A percentile compares a stretch with the other conserved stretches of the same genome.
These are phyloP conservation scores for Aspergillus carbonarius DNA, from an alignment of 2,329 filamentous ascomycete genomes.

Conservation along the genomic window DNA sequence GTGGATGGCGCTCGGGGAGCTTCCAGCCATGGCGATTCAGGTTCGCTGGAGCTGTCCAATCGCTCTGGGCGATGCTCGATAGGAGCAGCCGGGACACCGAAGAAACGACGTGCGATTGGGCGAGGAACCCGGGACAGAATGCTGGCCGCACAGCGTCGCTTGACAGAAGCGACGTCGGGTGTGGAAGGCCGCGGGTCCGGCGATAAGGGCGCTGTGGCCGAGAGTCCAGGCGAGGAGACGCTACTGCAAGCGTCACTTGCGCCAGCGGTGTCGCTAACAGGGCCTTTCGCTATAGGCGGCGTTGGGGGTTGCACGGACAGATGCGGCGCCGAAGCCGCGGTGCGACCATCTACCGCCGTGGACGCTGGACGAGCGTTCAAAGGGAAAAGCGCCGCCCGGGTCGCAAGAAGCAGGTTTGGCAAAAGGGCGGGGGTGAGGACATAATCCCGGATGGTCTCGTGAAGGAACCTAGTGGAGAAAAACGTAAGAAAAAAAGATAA, in stretches of 20 bases:
- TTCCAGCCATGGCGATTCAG: background rate
- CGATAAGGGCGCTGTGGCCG: constrained; percentile 16
- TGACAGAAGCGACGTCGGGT: constrained; percentile 40
- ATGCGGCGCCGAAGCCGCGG: constrained; percentile 20
- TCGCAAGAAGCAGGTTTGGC: constrained; percentile 58
- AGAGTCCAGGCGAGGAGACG: constrained; percentile 13
- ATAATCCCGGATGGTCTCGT: constrained; percentile 55
- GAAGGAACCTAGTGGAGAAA: constrained; percentile 41
- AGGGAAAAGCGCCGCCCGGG: constrained; percentile 80
- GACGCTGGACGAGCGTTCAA: constrained; percentile 70
- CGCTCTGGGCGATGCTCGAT: background rate
- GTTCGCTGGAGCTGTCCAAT: background rate
- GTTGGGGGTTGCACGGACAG: constrained; percentile 25
- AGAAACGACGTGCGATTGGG: constrained; percentile 46
- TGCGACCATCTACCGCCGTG: constrained; percentile 12
- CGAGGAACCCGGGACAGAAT: constrained; percentile 45
- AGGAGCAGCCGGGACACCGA: constrained; percentile 32
- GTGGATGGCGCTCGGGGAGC: constrained; percentile 13
- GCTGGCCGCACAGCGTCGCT: constrained; percentile 45
- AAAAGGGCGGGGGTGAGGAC: constrained; percentile 65
- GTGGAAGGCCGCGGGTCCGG: constrained; percentile 23
- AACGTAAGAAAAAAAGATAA: constrained; percentile 8
- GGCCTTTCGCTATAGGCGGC: constrained; percentile 15
- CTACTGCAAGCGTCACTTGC: constrained; percentile 24
- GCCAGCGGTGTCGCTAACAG: constrained; percentile 17